Evolutionary conservation across 2,329 filamentous ascomycete genomes (phyloP).

Genomic region (Fusarium tuaranense): DNA sequence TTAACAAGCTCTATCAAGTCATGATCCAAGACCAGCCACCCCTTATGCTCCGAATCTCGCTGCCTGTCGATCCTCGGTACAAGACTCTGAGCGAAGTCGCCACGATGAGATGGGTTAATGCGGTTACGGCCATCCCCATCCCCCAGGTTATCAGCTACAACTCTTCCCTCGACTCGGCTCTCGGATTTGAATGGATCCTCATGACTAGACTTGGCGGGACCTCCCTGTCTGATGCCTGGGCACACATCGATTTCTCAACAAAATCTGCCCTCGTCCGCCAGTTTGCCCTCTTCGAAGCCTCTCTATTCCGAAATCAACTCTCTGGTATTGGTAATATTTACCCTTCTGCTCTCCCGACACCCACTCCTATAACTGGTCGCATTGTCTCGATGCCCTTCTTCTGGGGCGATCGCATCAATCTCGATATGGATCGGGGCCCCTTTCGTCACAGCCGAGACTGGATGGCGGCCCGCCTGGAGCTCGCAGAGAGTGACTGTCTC

Average conservation of each 20-base stretch:
- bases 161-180: slow-evolving; percentile 44
- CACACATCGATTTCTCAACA: slow-evolving; percentile 12
- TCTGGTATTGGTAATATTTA: slow-evolving; percentile 35
- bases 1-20: slow-evolving; percentile 43
- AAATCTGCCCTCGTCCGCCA: slow-evolving; percentile 10
- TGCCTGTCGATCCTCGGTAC: slow-evolving; percentile 51
- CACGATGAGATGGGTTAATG: slow-evolving; percentile 50
- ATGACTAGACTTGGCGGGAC: slow-evolving; percentile 48
- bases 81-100: slow-evolving; percentile 56
- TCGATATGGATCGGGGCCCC: slow-evolving; percentile 50
- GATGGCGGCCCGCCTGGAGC: slow-evolving; percentile 45
- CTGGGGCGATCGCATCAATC: slow-evolving; percentile 44
- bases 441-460: slow-evolving; percentile 52
- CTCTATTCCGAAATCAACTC: slow-evolving; percentile 44
- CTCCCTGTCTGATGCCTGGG: slow-evolving; percentile 45
- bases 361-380: slow-evolving; percentile 28
- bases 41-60: slow-evolving; percentile 49
- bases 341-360: neutral
- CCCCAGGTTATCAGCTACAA: slow-evolving; percentile 49
- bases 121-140: slow-evolving; percentile 48
- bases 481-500: slow-evolving; percentile 10
- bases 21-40: neutral
- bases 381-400: slow-evolving; percentile 52
- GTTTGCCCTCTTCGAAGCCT: slow-evolving; percentile 12
- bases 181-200: slow-evolving; percentile 57